Percentiles rank a stretch among this genome's conserved stretches.
Evolutionary conservation across 1,284 basidiomycete genomes (phyloP).

Genomic region (Pisolithus thermaeus): DNA sequence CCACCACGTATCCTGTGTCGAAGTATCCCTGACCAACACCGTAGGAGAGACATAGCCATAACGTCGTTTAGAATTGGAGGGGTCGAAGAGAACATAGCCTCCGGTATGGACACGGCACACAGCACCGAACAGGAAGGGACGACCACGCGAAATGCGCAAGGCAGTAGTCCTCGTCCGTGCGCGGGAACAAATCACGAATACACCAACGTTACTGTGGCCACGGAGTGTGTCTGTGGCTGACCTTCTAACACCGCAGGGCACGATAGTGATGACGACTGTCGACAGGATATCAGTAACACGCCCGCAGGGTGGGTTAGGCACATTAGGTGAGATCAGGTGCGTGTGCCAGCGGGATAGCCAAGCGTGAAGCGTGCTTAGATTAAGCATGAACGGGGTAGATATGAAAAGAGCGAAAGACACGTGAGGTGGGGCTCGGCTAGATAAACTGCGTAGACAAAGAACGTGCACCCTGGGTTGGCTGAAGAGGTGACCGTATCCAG

Average conservation of each 20-base stretch:
- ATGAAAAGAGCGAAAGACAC: constrained; percentile 10
- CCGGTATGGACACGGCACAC: constrained; percentile 5
- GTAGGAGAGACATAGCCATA: not conserved
- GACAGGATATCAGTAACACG: constrained; percentile 3
- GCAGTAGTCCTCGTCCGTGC: constrained; percentile 10
- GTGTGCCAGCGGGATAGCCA: constrained; percentile 5
- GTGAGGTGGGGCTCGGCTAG: constrained; percentile 15
- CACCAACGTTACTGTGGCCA: not conserved
- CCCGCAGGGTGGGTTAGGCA: not conserved
- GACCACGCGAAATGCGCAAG: constrained; percentile 27
- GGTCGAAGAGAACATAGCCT: constrained; percentile 13
- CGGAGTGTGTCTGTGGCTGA: not conserved
- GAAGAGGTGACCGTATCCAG: constrained; percentile 19
- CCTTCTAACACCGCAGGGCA: constrained; percentile 9
- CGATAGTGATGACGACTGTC: constrained; percentile 20
- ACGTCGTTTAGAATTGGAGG: constrained; percentile 2
- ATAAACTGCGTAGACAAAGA: constrained; percentile 15
- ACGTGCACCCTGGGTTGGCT: constrained; percentile 13
- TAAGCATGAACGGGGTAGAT: not conserved
- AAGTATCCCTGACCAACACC: not conserved
- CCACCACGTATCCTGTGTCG: not conserved
- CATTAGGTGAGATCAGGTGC: not conserved
- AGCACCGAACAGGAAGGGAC: constrained; percentile 10
- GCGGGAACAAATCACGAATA: constrained; percentile 21
- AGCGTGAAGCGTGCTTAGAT: constrained; percentile 8